Evolutionary conservation across 495 filamentous ascomycete genomes (phyloP).

Genomic region (Podospora didyma): DNA sequence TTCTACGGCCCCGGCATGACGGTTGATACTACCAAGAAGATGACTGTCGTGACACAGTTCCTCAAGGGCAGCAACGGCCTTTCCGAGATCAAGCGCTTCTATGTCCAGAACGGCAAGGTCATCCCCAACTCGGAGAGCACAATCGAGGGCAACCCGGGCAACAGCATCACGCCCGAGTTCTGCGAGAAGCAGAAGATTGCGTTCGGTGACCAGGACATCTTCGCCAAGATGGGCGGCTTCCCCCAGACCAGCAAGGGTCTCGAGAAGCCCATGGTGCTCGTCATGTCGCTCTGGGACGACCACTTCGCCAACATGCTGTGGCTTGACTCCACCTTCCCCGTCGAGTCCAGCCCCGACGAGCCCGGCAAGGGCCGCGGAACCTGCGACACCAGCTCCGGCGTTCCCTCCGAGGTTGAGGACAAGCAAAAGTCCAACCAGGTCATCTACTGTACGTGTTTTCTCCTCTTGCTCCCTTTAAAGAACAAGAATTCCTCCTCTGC

Average conservation of each 20-base stretch:
- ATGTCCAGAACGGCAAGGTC: constrained; percentile 61
- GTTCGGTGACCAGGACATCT: constrained; percentile 58
- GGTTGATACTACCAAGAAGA: constrained; percentile 57
- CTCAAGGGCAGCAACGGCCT: constrained; percentile 43
- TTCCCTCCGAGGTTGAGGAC: constrained; percentile 53
- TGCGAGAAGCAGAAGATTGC: constrained; percentile 18
- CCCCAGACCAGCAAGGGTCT: constrained; percentile 51
- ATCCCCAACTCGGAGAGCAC: constrained; percentile 53
- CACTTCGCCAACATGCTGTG: constrained; percentile 72
- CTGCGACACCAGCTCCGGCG: constrained; percentile 56
- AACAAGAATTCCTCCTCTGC: too few species aligned
- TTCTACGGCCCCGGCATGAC: constrained; percentile 60
- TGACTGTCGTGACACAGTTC: constrained; percentile 74
- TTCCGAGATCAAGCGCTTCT: constrained; percentile 61
- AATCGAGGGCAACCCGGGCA: constrained; percentile 44
- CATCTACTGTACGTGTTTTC: constrained; percentile 30
- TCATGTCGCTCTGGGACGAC: constrained; percentile 73
- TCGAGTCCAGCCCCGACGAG: constrained; percentile 33
- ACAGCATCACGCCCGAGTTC: constrained; percentile 26
- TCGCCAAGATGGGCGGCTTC: constrained; percentile 56
- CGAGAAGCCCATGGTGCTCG: constrained; percentile 59
- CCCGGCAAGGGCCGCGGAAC: constrained; percentile 67
- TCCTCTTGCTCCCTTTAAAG: background rate
- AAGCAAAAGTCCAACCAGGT: constrained; percentile 44
- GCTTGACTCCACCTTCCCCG: constrained; percentile 72